Evolutionary conservation across 768 basidiomycete species (phyloP), one percentile per base, ranked within the genome.

Genomic region (Baorangia bicolor): DNA sequence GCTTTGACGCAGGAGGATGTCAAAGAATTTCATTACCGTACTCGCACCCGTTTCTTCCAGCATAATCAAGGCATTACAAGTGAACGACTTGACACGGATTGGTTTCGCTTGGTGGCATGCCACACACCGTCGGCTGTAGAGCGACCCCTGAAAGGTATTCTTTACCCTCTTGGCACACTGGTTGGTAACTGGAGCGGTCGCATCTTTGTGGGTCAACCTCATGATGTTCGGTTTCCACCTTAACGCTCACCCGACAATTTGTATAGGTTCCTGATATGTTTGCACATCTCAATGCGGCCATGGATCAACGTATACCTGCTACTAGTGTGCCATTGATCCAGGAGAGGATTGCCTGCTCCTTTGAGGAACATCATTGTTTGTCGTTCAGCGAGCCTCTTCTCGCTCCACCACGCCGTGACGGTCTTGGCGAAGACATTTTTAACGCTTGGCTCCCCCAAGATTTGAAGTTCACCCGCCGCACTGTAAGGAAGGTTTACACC

Each of bases 291-390:
- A 63, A 62, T 16, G 67, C 72, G 5, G 49, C 57, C 13, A 46
- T 60, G 30, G 61, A 67, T 59, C 58, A 28, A n/a, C 69, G 57
- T 20, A 27, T 64, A 42, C 58, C 51, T 18, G 63, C 59, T 7
- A n/a, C 50, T 23, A 61, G 47, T 9, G 63, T 73, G 14, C 61
- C 55, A n/a, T 34, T 80, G 33, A 48, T 58, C 18, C 73, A 74
- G 25, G 69, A 72, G 45, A 74, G 77, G 20, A 58, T 82, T 1
- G 75, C 76, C 41, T 77, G 75, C 57, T 63, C 64, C 35, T 67
- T 82, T 31, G 65, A 71, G 37, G 81, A 82, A 61, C 77, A 81
- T 49, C 79, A 81, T 41, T 81, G 80, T 51, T 59, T 81, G 10
- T 59, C 54, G 16, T 73, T 75, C 9, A 66, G 73, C 37, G 70